Evolutionary conservation across 2,329 filamentous ascomycete genomes (phyloP), one percentile per base, ranked within the genome.

Genomic region (Colletotrichum acutatum): DNA sequence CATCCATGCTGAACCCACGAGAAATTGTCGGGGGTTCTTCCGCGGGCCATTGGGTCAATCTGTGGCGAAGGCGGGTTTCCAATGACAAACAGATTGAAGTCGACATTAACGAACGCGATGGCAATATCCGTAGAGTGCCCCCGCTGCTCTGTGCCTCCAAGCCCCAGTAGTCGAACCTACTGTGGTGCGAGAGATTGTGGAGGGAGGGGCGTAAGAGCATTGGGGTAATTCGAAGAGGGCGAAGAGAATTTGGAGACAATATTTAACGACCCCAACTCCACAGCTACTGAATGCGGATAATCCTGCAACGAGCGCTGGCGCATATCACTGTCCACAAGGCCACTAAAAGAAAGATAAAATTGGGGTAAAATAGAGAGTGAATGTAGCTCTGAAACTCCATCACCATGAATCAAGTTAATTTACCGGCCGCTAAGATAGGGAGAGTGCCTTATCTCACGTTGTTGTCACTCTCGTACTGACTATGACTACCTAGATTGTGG

Each of bases 41-140:
- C 58, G 42, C 24, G 24, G 28, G 42, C 16, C 32, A 46, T 42
- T 63, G 24, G 14, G 8, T n/a, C 58, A 16, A 22, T 32, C 4
- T 24, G 59, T 72, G 66, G 53, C 59, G n/a, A 24, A 28, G 24
- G 66, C 32, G 37, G 37, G n/a, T 28, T 68, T n/a, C n/a, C 30
- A 65, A 68, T 68, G 69, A 68, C 66, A 71, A 68, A 68, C 58
- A 68, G 16, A 68, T 30, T 71, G 66, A 63, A 59, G 42, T 69
- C 53, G 65, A 34, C 42, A 64, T 63, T 59, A 59, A 46, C 30
- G 24, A 59, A 28, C 42, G 58, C 12, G 58, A 68, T 62, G 65
- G 32, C 14, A 28, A 42, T 37, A 11, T 49, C 42, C 12, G 9
- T 8, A 42, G 9, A 59, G 5, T 42, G 32, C 58, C 65, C 53